A percentile compares a stretch with the other conserved stretches of the same genome.
Conservation (phyloP, 2,329 filamentous ascomycete species). For the Lizonia empirigonia region DNA sequence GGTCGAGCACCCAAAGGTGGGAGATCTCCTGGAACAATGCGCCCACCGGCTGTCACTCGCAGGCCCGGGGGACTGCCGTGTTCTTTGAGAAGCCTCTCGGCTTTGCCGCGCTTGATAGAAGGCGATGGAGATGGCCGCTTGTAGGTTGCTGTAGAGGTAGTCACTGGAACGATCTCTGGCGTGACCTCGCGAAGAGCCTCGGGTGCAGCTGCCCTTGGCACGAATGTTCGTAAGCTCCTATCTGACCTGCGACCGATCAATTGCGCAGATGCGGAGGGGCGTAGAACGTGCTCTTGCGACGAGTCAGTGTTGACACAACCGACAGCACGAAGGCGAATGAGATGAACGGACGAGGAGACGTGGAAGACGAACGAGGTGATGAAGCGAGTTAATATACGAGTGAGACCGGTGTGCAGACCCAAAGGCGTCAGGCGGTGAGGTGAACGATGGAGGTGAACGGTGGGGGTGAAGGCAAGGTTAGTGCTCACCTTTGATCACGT, state of each 20-base stretch:
- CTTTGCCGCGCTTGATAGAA: slow-evolving; percentile 57
- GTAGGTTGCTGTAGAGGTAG: slow-evolving; percentile 24
- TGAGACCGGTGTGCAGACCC: neutral
- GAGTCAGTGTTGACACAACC: slow-evolving; percentile 10
- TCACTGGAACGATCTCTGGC: slow-evolving; percentile 18
- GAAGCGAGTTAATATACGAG: neutral
- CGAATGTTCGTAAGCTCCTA: slow-evolving; percentile 32
- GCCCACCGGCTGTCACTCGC: slow-evolving; percentile 59
- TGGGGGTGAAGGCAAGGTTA: slow-evolving; percentile 17
- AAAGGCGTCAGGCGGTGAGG: slow-evolving; percentile 13
- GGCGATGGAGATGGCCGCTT: slow-evolving; percentile 56
- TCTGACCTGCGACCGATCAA: slow-evolving; percentile 32
- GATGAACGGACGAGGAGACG: neutral
- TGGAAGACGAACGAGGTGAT: neutral
- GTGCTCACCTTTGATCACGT: slow-evolving; percentile 50
- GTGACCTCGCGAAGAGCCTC: slow-evolving; percentile 19
- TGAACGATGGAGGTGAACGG: no score
- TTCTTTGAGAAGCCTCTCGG: slow-evolving; percentile 56
- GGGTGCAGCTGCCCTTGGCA: slow-evolving; percentile 22
- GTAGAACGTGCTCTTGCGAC: slow-evolving; percentile 48
- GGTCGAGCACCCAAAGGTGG: slow-evolving; percentile 41
- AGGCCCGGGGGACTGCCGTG: slow-evolving; percentile 59
- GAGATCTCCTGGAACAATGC: slow-evolving; percentile 56
- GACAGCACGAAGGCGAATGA: neutral
- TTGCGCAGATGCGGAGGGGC: slow-evolving; percentile 48